Base-by-base conservation (phyloP, 768 basidiomycete species). In the Infundibulicybe gibba region DNA sequence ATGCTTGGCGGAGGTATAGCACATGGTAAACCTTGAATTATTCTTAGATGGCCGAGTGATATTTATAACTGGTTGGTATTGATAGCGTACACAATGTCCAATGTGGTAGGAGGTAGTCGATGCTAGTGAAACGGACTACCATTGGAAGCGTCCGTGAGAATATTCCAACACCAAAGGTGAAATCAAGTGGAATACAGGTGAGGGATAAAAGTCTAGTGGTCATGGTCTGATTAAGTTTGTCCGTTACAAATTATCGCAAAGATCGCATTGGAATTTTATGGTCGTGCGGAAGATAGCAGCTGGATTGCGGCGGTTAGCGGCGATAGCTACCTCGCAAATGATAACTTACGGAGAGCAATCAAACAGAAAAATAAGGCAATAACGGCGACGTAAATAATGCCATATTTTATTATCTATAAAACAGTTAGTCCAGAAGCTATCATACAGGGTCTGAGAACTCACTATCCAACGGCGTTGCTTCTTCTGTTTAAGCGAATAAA, bases 391-490 rank as follows among this genome's bases (percentile, higher is more conserved):
- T 89, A 98, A 40, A 94, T 63, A 44, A 87, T 67, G 40, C 93
- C 86, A 56, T 94, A 94, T 67, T 84, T 88, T 66, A 90, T 74
- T 53, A 91, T 82, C 87, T 89, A 54, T n/a, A 35, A 9, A 43
- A n/a, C 34, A 12, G 32, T 40, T 19, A 44, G 43, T 15, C 48
- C 13, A 3, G 44, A 54, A 13, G 37, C 13, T 34, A 13, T 21
- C 2, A 20, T n/a, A n/a, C 12, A 13, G 1, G 9, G 41, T 10
- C 40, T 32, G 32, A 20, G 6, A 42, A 37, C 83, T 62, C 61
- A 95, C 91, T 56, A 94, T 94, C 79, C 85, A 86, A 47, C 92
- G 83, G 44, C 94, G 85, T 61, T 93, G 90, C 62, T 81, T 81
- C 66, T 86, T 87, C 68, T 94, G 88, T 67, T 91, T 92, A 63